Evolutionary conservation across 2,329 filamentous ascomycete species (phyloP).

Genomic region (Thielaviopsis euricoi): DNA sequence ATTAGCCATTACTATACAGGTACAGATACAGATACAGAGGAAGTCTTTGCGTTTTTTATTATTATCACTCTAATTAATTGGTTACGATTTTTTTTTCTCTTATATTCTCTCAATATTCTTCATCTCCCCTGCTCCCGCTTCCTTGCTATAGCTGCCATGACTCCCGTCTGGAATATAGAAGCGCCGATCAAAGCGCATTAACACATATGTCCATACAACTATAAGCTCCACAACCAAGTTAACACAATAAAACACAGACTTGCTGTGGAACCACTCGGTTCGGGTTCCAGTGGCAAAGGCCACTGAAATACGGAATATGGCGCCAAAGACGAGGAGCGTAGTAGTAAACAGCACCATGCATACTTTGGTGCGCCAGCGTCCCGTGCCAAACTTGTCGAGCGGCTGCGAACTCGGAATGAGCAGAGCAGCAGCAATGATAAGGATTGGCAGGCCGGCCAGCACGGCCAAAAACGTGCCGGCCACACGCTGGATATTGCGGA

Average conservation of each 20-base stretch:
- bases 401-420: slow-evolving; percentile 20
- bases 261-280: slow-evolving; percentile 55
- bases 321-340: slow-evolving; percentile 48
- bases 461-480: slow-evolving; percentile 46
- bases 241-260: slow-evolving; percentile 63
- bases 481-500: slow-evolving; percentile 49
- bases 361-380: slow-evolving; percentile 47
- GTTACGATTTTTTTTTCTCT: no score
- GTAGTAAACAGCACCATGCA: slow-evolving; percentile 42
- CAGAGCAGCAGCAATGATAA: slow-evolving; percentile 34
- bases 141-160: not conserved
- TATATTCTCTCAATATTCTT: no score
- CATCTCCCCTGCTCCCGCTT: not conserved
- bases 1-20: no score
- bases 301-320: slow-evolving; percentile 49
- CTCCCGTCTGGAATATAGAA: slow-evolving; percentile 62
- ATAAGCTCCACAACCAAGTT: slow-evolving; percentile 60
- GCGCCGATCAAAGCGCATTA: slow-evolving; percentile 54
- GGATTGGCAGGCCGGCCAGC: slow-evolving; percentile 46
- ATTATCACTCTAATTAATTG: no score
- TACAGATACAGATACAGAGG: no score
- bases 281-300: slow-evolving; percentile 32
- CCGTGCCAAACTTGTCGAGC: slow-evolving; percentile 19
- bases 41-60: no score
- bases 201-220: slow-evolving; percentile 49